These are phyloP conservation scores for Boletus subcaerulescens DNA, from an alignment of 768 basidiomycete species.

Conservation along the genomic window DNA sequence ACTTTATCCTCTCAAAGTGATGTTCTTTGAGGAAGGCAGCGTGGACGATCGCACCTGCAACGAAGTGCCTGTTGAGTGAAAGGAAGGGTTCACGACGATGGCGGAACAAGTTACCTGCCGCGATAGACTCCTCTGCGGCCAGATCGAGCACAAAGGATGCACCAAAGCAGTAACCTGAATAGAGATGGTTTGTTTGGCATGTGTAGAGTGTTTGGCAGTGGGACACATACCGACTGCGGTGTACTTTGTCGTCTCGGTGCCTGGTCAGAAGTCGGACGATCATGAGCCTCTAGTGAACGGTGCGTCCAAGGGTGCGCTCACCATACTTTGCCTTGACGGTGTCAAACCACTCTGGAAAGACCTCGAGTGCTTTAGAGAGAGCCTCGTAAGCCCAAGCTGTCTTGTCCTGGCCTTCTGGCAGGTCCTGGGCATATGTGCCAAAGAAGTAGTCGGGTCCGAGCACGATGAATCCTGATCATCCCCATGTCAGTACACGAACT, in stretches of 20 bases:
- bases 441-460: conserved; percentile 62
- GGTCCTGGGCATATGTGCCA: conserved; percentile 41
- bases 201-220: no score
- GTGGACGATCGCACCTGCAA: conserved; percentile 48
- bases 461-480: conserved; percentile 48
- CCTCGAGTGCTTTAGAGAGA: conserved; percentile 33
- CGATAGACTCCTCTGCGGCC: conserved; percentile 26
- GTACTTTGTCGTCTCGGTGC: conserved; percentile 36
- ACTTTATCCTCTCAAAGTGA: conserved; percentile 46
- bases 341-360: conserved; percentile 49
- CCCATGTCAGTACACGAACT: neutral
- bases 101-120: no score
- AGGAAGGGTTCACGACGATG: neutral
- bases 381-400: conserved; percentile 37
- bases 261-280: conserved; percentile 2
- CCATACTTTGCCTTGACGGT: conserved; percentile 50
- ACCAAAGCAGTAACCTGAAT: conserved; percentile 55
- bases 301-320: conserved; percentile 8
- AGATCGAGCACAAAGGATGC: conserved; percentile 48
- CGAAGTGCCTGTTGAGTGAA: no score
- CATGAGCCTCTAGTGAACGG: no score
- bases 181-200: neutral
- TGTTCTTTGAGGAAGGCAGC: conserved; percentile 50
- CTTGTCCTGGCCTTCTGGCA: conserved; percentile 32
- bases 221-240: conserved; percentile 39